Base-by-base conservation (phyloP, 2,329 filamentous ascomycete genomes). In the Fusarium goolgardi region DNA sequence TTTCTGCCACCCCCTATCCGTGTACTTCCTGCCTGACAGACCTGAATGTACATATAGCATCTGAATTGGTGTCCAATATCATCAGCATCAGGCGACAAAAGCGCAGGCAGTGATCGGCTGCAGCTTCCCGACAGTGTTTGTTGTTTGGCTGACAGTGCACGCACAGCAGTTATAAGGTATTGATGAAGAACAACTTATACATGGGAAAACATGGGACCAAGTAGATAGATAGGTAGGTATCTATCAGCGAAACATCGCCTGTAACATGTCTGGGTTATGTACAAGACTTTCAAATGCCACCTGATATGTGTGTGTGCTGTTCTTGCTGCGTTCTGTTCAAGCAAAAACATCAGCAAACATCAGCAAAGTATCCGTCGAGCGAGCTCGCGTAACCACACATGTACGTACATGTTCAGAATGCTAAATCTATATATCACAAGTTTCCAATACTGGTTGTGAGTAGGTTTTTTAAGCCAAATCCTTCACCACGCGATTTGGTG, bases 401-500 rank as follows among this genome's bases (percentile, higher is more conserved):
- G 31, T 21, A 27, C 47, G 25, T 13, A 27, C 32, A 27, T n/a
- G 6, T 12, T 12, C 23, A 27, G 10, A 29, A 50, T 50, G n/a
- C 32, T 13, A 50, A 12, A 37, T 16, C 16, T 21, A 18, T 10
- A 15, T 10, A 34, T 8, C 41, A 13, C 15, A 41, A 23, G 2
- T 18, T n/a, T 13, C 12, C 12, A 9, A 31, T 31, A 15, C 11
- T 31, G 15, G 3, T n/a, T 12, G 29, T 20, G n/a, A 2, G 18
- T 15, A 25, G 10, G 10, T 20, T 51, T 39, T n/a, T 50, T n/a
- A 50, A 13, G 47, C 35, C 32, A 54, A 55, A 52, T 49, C 27
- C 47, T 51, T 71, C 32, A 57, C 65, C 45, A 59, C 54, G 20
- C 62, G 51, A 45, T 70, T 65, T 16, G 74, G 73, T 27, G 71